Percentiles rank a stretch among this genome's conserved stretches.
These are phyloP conservation scores for Solanum pinnatisectum DNA, from an alignment of 257 asterid genomes.

Conservation along the genomic window DNA sequence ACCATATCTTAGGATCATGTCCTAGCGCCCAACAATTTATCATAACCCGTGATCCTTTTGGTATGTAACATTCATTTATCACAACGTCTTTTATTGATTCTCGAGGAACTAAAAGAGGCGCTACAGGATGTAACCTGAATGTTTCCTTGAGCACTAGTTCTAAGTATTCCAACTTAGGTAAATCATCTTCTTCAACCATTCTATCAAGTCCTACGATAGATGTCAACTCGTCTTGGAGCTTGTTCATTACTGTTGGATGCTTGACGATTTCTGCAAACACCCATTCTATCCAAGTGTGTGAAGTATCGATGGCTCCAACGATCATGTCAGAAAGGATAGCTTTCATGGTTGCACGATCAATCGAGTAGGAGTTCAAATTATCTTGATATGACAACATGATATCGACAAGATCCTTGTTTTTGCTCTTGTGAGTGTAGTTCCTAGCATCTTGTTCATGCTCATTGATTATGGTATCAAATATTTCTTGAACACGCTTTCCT, in stretches of 20 bases:
- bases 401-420: neutral
- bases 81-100: neutral
- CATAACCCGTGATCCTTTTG: neutral
- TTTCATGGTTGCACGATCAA: neutral
- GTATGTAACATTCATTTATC: neutral
- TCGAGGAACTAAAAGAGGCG: neutral
- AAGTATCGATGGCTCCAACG: constrained; percentile 4
- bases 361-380: neutral
- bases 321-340: constrained; percentile 7
- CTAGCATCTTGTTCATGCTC: constrained; percentile 6
- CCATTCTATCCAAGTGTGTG: constrained; percentile 6
- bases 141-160: constrained; percentile 3
- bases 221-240: neutral
- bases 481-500: neutral
- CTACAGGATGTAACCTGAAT: constrained; percentile 7
- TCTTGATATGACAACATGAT: neutral
- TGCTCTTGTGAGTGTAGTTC: neutral
- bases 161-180: constrained; percentile 2
- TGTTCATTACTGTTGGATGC: neutral
- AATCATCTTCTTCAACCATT: neutral
- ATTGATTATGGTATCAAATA: neutral
- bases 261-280: neutral
- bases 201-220: neutral
- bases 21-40: constrained; percentile 6
- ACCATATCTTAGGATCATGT: neutral